Conservation (phyloP, 257 asterid genomes). For the Salvia rosmarinus region DNA sequence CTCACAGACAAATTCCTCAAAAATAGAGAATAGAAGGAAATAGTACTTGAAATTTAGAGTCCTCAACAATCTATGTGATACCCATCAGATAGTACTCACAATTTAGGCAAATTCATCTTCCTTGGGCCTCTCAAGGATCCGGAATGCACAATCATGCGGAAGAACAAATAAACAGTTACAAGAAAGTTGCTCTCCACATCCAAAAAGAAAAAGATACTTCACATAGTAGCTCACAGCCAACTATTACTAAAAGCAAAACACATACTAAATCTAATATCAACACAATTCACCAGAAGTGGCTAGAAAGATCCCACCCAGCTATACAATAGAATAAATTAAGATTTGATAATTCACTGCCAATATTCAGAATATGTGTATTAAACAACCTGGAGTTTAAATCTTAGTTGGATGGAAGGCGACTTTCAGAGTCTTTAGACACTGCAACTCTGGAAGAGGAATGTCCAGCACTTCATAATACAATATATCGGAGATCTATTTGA, state of each 20-base stretch:
- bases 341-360: constrained; percentile 5
- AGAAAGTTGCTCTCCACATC: background rate
- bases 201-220: background rate
- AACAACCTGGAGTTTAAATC: constrained; percentile 18
- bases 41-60: constrained; percentile 27
- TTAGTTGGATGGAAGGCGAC: constrained; percentile 59
- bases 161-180: constrained; percentile 13
- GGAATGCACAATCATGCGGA: constrained; percentile 84
- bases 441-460: constrained; percentile 97
- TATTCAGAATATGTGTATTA: background rate
- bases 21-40: constrained; percentile 25
- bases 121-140: constrained; percentile 86
- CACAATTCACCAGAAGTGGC: constrained; percentile 3
- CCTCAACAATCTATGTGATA: constrained; percentile 22
- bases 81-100: constrained; percentile 60
- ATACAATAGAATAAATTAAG: constrained; percentile 3
- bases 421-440: constrained; percentile 89
- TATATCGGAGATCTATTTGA: constrained; percentile 79
- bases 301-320: background rate
- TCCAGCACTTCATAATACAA: constrained; percentile 95
- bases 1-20: constrained; percentile 19
- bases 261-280: background rate
- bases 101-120: constrained; percentile 86
- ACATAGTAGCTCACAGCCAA: constrained; percentile 4
- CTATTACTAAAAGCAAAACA: constrained; percentile 7